Evolutionary conservation across 2,329 filamentous ascomycete genomes (phyloP), one percentile per base, ranked within the genome.

Genomic region (Spiromastix sp.): DNA sequence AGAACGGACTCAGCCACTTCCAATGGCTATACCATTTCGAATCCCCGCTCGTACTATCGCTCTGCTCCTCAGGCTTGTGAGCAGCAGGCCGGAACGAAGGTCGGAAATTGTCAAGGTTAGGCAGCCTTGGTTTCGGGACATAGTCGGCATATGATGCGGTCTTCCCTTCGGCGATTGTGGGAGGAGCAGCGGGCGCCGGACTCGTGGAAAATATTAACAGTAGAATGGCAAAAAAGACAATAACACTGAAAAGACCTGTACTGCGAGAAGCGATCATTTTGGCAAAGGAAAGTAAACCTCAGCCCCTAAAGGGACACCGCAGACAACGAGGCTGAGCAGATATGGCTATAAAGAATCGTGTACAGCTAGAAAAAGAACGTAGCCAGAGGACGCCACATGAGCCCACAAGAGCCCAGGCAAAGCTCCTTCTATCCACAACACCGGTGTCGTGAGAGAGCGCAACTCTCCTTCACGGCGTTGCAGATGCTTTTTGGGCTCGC

Each of bases 1-100:
- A 94, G 57, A 95, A 96, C 2, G 87, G 85, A 42, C 82, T 83
- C 48, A 84, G 71, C 86, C 87, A 96, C 55, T 81, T 85, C 78
- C 81, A 93, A 57, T 93, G 79, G 44, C 75, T 79, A 61, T 85
- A 84, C 89, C 89, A 96, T 40, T 77, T 79, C 21, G 81, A 79
- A 42, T 81, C 82, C 32, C 79, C 81, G 52, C 74, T 79, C 4
- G 81, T 82, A 53, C 84, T 87, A 56, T 89, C 85, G 43, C 77
- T 74, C 56, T 87, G 81, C 35, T 78, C 71, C 2, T 79, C 74
- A 12, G 82, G 81, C 41, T 77, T 72, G 55, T 93, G 85, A 8
- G 77, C 71, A 13, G 77, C 72, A 26, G 74, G 72, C 26, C 72
- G 71, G 56, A 89, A 87, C 0, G 79, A 81, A 19, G 64, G 54